A percentile compares a stretch with the other conserved stretches of the same genome.
phyloP scores from a whole-genome alignment of 768 basidiomycete species.

The Amanita pallidorosea region DNA sequence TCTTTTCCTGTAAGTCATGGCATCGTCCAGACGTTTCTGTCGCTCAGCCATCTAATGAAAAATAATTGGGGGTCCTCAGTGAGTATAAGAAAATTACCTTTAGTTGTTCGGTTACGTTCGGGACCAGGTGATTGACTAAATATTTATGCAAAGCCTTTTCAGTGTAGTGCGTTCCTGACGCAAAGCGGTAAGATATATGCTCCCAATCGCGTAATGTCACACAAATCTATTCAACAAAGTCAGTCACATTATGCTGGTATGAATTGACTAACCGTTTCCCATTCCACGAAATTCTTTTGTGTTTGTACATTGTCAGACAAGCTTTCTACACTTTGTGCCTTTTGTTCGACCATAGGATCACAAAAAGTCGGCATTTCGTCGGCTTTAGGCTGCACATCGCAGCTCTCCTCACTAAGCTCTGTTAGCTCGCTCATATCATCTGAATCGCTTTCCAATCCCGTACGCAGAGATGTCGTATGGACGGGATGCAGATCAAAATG shows the following conservation, averaged over 20 bases:
- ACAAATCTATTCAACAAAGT: slow-evolving; percentile 48
- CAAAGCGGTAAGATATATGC: slow-evolving; percentile 62
- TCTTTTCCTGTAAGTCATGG: slow-evolving; percentile 77
- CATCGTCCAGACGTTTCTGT: slow-evolving; percentile 57
- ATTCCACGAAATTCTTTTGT: slow-evolving; percentile 63
- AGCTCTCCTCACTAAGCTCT: slow-evolving; percentile 49
- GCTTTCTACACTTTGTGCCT: slow-evolving; percentile 6
- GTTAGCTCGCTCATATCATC: slow-evolving; percentile 67
- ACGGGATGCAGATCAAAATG: background rate
- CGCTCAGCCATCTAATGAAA: slow-evolving; percentile 47
- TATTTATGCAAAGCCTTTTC: slow-evolving; percentile 73
- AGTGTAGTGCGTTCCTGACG: slow-evolving; percentile 63
- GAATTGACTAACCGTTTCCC: slow-evolving; percentile 67
- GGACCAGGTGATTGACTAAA: slow-evolving; percentile 56
- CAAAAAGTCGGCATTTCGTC: background rate
- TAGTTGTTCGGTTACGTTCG: slow-evolving; percentile 56
- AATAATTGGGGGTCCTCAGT: slow-evolving; percentile 1
- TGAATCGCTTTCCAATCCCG: slow-evolving; percentile 51
- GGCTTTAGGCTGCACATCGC: slow-evolving; percentile 1
- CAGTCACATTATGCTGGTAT: background rate
- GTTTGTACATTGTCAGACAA: slow-evolving; percentile 1
- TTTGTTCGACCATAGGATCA: background rate
- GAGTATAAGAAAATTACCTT: slow-evolving; percentile 30
- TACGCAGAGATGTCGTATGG: slow-evolving; percentile 18
- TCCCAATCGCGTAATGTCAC: slow-evolving; percentile 83